Conservation (phyloP, 352 stramenopile genomes). For the Globisporangium cederbergense region DNA sequence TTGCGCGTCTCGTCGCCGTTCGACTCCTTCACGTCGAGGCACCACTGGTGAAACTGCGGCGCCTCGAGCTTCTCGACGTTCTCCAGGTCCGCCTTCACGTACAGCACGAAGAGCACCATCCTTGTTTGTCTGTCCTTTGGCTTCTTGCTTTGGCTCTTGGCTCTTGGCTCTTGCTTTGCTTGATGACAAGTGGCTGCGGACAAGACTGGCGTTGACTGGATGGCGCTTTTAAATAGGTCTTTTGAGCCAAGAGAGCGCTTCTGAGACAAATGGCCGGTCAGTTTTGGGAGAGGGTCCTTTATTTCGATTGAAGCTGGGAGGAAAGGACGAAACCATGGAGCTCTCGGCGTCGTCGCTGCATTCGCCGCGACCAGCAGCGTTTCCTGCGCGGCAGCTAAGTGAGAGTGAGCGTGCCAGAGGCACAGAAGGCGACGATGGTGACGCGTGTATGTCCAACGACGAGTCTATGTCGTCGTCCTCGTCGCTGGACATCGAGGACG, state of each 20-base stretch:
- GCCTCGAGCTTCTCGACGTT: conserved; percentile 76
- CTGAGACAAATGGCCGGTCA: neutral
- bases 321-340: neutral
- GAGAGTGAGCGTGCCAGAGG: conserved; percentile 11
- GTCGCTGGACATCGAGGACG: conserved; percentile 34
- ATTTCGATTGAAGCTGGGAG: neutral
- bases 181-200: neutral
- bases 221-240: neutral
- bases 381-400: conserved; percentile 1
- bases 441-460: conserved; percentile 57
- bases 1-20: conserved; percentile 73
- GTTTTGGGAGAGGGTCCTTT: too few relatives aligned
- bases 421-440: conserved; percentile 19
- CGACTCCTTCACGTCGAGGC: conserved; percentile 80
- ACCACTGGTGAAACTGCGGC: conserved; percentile 73
- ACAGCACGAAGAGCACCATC: conserved; percentile 86
- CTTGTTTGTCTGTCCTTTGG: neutral
- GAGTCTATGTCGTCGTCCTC: conserved; percentile 58
- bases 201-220: neutral
- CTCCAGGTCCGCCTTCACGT: conserved; percentile 86
- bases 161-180: neutral
- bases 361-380: neutral
- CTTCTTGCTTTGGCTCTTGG: conserved; percentile 5
- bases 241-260: neutral
- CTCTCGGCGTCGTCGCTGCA: neutral